Evolutionary conservation across 345 rosid species (phyloP).

Genomic region (Eucalyptus marginata): DNA sequence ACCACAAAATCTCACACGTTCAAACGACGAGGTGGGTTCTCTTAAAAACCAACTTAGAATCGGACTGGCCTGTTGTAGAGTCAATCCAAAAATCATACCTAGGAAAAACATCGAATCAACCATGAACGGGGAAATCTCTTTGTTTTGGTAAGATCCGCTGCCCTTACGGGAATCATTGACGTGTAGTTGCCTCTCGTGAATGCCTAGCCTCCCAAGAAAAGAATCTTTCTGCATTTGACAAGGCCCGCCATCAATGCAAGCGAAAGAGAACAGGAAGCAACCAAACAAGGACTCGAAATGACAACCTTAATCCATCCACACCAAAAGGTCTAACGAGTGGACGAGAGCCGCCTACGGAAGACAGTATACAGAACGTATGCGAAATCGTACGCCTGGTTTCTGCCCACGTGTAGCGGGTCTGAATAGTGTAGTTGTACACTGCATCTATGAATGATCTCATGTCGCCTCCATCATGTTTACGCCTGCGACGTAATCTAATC

Average conservation of each 20-base stretch:
- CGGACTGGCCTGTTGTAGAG: accelerated
- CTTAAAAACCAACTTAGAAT: accelerated
- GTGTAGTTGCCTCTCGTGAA: not conserved
- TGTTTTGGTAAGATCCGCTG: not conserved
- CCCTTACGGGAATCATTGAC: not conserved
- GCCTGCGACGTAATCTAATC: not conserved
- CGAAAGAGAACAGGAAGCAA: not conserved
- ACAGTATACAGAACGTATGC: not conserved
- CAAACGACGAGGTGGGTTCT: accelerated
- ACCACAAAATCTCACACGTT: accelerated
- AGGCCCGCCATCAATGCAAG: not conserved
- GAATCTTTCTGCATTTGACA: not conserved
- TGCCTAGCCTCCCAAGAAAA: not conserved
- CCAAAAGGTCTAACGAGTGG: not conserved
- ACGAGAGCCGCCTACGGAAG: not conserved
- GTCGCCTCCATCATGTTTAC: not conserved
- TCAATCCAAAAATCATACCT: accelerated
- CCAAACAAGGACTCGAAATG: not conserved
- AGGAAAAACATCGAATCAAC: not conserved
- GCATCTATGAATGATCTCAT: not conserved
- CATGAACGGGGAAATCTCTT: not conserved
- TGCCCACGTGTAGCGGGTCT: not conserved
- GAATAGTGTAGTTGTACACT: not conserved
- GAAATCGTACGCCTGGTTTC: not conserved
- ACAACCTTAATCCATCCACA: not conserved